Evolutionary conservation across 495 filamentous ascomycete species (phyloP), one percentile per base, ranked within the genome.

Genomic region (Trichoderma reesei): DNA sequence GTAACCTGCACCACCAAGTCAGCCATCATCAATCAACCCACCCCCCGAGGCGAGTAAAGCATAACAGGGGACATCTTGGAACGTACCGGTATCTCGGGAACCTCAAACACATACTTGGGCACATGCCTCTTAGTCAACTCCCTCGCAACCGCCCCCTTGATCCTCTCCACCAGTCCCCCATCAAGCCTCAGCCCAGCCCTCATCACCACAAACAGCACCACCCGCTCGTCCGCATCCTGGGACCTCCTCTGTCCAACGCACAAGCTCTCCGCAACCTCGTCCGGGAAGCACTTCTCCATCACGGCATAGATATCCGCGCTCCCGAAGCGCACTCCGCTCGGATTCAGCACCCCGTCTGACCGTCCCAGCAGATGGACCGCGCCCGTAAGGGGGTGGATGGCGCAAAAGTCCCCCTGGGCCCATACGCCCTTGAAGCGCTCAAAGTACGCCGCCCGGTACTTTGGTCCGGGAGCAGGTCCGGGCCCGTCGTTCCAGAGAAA

Each of bases 271-370:
- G 75, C 75, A 16, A 92, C 74, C 54, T 79, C 73, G 18, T 83
- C 73, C 0, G 82, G 73, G 68, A 91, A 91, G 62, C 82, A 72
- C 59, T 79, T 76, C 71, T 93, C 90, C 31, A 92, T 72, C 4
- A 91, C 86, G 20, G 78, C 76, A 73, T 93, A 93, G 56, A 93
- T 87, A 72, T 93, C 90, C 6, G 90, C 88, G 48, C 85, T 88
- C 16, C 92, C 92, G 68, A 97, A 97, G 41, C 92, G 78, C 10
- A 97, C 90, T 0, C 92, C 92, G 10, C 82, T 85, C 0, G 92
- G 92, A 73, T 97, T 97, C 37, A 97, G 76, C 46, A 96, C 90
- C 5, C 92, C 92, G 69, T 97, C 92, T 26, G 91, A 92, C 61
- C 92, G 84, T 44, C 92, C 92, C 51, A 89, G 82, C 71, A 93